These are phyloP conservation scores for Aspergillus indologenus DNA, from an alignment of 495 filamentous ascomycete species.

Conservation along the genomic window DNA sequence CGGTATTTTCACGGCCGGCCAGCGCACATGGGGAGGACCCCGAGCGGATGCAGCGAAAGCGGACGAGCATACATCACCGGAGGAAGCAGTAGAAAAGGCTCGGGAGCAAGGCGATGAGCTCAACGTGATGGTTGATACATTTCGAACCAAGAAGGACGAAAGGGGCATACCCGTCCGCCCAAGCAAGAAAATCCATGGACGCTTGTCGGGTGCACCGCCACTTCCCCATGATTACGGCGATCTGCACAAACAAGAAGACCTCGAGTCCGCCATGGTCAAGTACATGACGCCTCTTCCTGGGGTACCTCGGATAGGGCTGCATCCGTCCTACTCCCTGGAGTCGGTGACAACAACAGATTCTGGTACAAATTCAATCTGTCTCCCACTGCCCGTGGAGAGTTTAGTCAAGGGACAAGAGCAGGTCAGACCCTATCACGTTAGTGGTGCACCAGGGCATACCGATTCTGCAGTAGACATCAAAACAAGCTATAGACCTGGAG, in stretches of 20 bases:
- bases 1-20: slow-evolving; percentile 85
- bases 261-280: slow-evolving; percentile 36
- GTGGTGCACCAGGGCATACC: slow-evolving; percentile 49
- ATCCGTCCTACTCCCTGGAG: slow-evolving; percentile 67
- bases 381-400: slow-evolving; percentile 76
- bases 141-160: slow-evolving; percentile 67
- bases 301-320: slow-evolving; percentile 48
- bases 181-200: slow-evolving; percentile 67
- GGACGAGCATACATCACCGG: slow-evolving; percentile 72
- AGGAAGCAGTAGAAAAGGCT: slow-evolving; percentile 79
- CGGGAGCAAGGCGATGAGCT: slow-evolving; percentile 81
- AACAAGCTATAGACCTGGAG: neutral
- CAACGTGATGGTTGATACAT: slow-evolving; percentile 87
- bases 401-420: slow-evolving; percentile 78
- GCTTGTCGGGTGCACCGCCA: slow-evolving; percentile 37
- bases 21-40: slow-evolving; percentile 95
- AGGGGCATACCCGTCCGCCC: slow-evolving; percentile 64
- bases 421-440: slow-evolving; percentile 65
- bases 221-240: slow-evolving; percentile 55
- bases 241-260: slow-evolving; percentile 22
- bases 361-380: slow-evolving; percentile 60
- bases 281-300: slow-evolving; percentile 44
- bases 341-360: slow-evolving; percentile 61
- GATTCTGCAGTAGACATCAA: slow-evolving; percentile 10
- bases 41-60: slow-evolving; percentile 88